These are phyloP conservation scores for Talaromyces sp. DNA, from an alignment of 2,329 filamentous ascomycete species.

Conservation along the genomic window DNA sequence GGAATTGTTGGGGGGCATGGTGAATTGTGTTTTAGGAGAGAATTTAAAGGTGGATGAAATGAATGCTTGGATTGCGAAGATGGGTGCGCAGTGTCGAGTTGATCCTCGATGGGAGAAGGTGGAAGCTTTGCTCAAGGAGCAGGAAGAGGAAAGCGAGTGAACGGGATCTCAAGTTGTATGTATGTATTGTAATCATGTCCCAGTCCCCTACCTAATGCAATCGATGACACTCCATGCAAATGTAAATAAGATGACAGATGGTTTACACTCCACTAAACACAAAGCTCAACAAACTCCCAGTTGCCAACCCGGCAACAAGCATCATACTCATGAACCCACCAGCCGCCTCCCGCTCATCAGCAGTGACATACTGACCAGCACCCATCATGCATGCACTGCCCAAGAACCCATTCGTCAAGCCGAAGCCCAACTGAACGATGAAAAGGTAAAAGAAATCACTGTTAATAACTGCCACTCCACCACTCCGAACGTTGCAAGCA, in stretches of 20 bases:
- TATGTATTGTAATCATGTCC: neutral
- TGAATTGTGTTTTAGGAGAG: constrained; percentile 3
- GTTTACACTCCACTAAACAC: constrained; percentile 45
- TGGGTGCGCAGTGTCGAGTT: neutral
- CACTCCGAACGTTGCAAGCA: constrained; percentile 80
- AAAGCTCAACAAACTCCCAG: constrained; percentile 89
- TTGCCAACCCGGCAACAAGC: constrained; percentile 77
- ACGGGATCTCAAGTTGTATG: neutral
- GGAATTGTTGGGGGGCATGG: constrained; percentile 11
- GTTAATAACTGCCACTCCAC: constrained; percentile 62
- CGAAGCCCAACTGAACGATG: constrained; percentile 78
- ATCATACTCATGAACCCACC: constrained; percentile 92
- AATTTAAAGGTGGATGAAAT: neutral
- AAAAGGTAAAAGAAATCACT: constrained; percentile 88
- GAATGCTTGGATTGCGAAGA: neutral
- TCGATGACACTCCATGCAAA: neutral
- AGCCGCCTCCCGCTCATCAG: constrained; percentile 78
- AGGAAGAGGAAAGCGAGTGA: neutral
- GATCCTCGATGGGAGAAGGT: neutral
- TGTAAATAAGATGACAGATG: neutral
- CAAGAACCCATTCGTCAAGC: constrained; percentile 81
- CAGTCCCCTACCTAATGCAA: neutral
- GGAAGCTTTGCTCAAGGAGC: neutral
- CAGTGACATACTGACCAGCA: constrained; percentile 73
- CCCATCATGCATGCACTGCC: constrained; percentile 90